Evolutionary conservation across 148 eudicot genomes (phyloP).

Genomic region (Salicornia ramosissima): DNA sequence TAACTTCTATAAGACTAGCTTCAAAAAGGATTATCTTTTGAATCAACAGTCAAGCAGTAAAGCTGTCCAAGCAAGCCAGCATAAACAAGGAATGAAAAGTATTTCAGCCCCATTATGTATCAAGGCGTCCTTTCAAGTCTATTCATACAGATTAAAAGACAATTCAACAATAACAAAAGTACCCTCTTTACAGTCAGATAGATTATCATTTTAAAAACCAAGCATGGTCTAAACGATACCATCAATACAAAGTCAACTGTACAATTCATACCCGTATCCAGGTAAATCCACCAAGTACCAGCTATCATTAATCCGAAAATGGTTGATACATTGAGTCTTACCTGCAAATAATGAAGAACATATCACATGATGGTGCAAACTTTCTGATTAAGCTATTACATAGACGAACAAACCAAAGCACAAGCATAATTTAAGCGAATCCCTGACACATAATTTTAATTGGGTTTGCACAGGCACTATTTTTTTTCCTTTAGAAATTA

Average conservation of each 20-base stretch:
- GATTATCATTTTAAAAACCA: background rate
- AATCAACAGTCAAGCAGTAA: background rate
- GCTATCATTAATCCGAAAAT: constrained; percentile 85
- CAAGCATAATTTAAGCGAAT: background rate
- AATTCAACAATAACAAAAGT: background rate
- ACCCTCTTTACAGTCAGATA: background rate
- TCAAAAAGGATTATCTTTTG: background rate
- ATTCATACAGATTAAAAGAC: background rate
- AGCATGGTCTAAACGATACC: background rate
- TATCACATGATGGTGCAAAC: background rate
- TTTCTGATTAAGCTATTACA: background rate
- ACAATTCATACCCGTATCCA: constrained; percentile 81
- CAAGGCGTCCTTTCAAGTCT: background rate
- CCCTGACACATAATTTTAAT: background rate
- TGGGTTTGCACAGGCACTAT: too few species aligned
- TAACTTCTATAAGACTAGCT: too few species aligned
- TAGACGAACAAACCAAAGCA: constrained; percentile 2
- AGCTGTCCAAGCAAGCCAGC: too few species aligned
- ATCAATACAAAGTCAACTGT: background rate
- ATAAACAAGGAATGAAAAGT: too few species aligned
- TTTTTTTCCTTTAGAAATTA: background rate
- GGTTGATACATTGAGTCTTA: constrained; percentile 98
- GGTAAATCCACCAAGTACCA: constrained; percentile 98
- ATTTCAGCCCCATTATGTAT: background rate
- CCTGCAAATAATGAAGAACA: constrained; percentile 46